These are phyloP conservation scores for Solanum hybrid DNA, from an alignment of 305 asterid species.

Conservation along the genomic window DNA sequence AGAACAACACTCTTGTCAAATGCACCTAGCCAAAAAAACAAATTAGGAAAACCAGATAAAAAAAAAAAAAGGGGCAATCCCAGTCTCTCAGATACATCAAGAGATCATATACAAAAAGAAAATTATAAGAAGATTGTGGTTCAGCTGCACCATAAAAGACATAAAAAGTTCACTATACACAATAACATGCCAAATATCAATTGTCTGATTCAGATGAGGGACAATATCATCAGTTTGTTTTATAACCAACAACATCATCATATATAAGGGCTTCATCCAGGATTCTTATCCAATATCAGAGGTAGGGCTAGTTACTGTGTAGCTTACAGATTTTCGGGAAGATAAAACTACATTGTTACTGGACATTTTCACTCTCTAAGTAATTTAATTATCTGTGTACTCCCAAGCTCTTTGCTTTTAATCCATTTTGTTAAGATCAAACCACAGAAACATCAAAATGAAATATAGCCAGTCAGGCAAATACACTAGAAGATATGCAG, in stretches of 20 bases:
- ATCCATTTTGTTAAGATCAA: background rate
- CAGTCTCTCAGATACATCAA: background rate
- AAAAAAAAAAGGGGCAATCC: too few relatives aligned
- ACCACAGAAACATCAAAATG: background rate
- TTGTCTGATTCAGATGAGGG: background rate
- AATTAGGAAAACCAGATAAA: background rate
- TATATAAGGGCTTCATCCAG: background rate
- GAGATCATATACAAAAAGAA: background rate
- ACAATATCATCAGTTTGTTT: background rate
- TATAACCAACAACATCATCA: background rate
- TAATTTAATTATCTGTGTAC: background rate
- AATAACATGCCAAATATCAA: background rate
- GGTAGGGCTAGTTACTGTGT: background rate
- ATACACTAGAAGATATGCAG: background rate
- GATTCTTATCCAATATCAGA: background rate
- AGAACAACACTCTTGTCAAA: background rate
- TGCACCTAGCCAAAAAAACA: background rate
- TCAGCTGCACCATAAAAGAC: background rate
- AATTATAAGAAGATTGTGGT: background rate
- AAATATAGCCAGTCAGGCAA: background rate
- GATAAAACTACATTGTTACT: too few relatives aligned
- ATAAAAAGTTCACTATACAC: background rate
- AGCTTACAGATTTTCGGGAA: background rate
- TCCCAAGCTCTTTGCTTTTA: background rate
- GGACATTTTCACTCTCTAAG: background rate